Conservation (phyloP, 2,329 filamentous ascomycete genomes). For the Arthrobotrys iridis region DNA sequence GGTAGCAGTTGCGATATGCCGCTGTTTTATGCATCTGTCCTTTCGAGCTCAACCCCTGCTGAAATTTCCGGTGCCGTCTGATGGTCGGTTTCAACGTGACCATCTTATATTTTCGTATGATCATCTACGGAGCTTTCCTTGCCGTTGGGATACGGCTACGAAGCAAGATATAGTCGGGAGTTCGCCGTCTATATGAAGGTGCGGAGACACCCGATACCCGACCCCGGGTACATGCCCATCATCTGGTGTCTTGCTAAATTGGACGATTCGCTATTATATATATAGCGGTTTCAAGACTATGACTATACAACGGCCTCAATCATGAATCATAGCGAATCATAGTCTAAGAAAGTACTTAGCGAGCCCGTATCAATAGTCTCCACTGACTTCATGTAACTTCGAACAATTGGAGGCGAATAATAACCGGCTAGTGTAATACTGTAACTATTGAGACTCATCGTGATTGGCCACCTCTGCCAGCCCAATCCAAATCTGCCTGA, state of each 20-base stretch:
- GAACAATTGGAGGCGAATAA: not conserved
- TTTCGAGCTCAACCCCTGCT: not conserved
- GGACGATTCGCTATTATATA: too few relatives aligned
- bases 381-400: not conserved
- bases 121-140: not conserved
- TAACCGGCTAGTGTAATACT: not conserved
- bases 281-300: too few relatives aligned
- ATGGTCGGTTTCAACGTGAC: not conserved
- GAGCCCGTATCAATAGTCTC: not conserved
- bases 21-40: not conserved
- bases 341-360: too few relatives aligned
- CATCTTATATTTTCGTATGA: too few relatives aligned
- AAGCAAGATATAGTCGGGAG: not conserved
- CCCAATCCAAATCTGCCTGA: not conserved
- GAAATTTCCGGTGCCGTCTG: not conserved
- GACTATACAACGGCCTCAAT: too few relatives aligned
- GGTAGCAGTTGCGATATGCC: not conserved
- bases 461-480: not conserved
- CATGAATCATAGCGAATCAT: constrained; percentile 14
- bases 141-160: constrained; percentile 4
- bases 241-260: too few relatives aligned
- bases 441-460: not conserved
- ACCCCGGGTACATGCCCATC: too few relatives aligned
- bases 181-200: not conserved
- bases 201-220: constrained; percentile 21